Percentiles rank a stretch among this genome's conserved stretches.
phyloP scores from a whole-genome alignment of 2,329 filamentous ascomycete genomes.

The Acrocalymma vagum region DNA sequence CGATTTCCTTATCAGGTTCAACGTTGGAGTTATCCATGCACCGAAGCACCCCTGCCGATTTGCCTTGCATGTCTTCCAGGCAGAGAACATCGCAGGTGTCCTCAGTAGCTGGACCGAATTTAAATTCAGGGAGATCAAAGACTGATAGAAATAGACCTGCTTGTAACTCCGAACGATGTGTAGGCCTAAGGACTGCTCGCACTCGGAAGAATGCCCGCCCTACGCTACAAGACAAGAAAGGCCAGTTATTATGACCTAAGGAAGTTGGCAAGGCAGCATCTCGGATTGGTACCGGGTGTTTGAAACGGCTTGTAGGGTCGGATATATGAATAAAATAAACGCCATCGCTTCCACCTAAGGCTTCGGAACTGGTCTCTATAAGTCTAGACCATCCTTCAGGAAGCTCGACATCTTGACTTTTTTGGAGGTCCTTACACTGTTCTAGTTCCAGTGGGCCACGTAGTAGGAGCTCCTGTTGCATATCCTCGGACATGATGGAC shows the following conservation, averaged over 20 bases:
- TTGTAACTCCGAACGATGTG: neutral
- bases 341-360: slow-evolving; percentile 2
- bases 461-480: slow-evolving; percentile 4
- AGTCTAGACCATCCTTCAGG: slow-evolving; percentile 10
- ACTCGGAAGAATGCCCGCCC: slow-evolving; percentile 1
- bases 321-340: slow-evolving; percentile 8
- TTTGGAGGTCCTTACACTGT: slow-evolving; percentile 3
- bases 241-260: slow-evolving; percentile 2
- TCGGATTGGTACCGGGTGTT: slow-evolving; percentile 7
- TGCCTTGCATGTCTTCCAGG: slow-evolving; percentile 9
- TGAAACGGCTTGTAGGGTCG: slow-evolving; percentile 8
- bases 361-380: neutral
- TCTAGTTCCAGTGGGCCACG: neutral
- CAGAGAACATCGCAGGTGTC: slow-evolving; percentile 8
- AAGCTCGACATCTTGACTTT: slow-evolving; percentile 6
- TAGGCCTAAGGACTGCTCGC: slow-evolving; percentile 3
- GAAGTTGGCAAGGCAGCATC: neutral
- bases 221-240: slow-evolving; percentile 9
- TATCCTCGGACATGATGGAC: slow-evolving; percentile 10
- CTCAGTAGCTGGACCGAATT: neutral
- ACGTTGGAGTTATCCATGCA: slow-evolving; percentile 6
- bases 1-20: slow-evolving; percentile 6
- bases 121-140: slow-evolving; percentile 7
- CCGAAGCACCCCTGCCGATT: slow-evolving; percentile 8
- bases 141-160: slow-evolving; percentile 3